Evolutionary conservation across 202 grass and related monocot species (phyloP), one percentile per base, ranked within the genome.

Genomic region (Dendrocalamus latiflorus): DNA sequence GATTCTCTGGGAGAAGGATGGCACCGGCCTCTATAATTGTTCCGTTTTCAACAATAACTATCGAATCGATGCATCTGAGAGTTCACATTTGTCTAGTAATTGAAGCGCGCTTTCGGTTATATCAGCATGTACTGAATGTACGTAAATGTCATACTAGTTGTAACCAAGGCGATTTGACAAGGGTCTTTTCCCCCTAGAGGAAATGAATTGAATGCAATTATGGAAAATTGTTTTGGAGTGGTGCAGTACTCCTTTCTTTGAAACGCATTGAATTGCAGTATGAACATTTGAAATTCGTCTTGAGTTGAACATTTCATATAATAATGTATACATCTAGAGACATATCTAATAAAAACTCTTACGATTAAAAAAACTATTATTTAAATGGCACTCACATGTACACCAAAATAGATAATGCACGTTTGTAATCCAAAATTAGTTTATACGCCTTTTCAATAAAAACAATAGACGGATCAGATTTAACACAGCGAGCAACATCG

Each of bases 281-380:
- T 69, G 81, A 76, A 77, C 62, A 25, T 77, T 37, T 59, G 51
- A 49, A 84, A 68, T 77, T 20, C 39, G 16, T n/a, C 55, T 55
- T 16, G 16, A 83, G 28, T 30, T 30, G 28, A 30, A 30, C 28
- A 30, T 30, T 30, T 30, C 28, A 30, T 30, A 30, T 30, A 30
- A 30, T 30, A 30, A 30, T 3, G 28, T 30, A 30, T 5, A 14
- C 43, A 45, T 45, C 11, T 14, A 45, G 11, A 18, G 48, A 7
- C 6, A 17, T 17, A 17, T 50, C 15, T 50, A 20, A n/a, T 54
- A 54, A 8, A 9, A 54, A 55, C 1, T 55, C 18, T 15, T 54
- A 54, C 8, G 41, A 3, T 43, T 43, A 2, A 43, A 21, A 7
- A n/a, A 55, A n/a, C 7, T 21, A 7, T 15, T 55, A 55, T 55